Evolutionary conservation across 208 protist species (phyloP).

Genomic region (Leishmania aethiopica): DNA sequence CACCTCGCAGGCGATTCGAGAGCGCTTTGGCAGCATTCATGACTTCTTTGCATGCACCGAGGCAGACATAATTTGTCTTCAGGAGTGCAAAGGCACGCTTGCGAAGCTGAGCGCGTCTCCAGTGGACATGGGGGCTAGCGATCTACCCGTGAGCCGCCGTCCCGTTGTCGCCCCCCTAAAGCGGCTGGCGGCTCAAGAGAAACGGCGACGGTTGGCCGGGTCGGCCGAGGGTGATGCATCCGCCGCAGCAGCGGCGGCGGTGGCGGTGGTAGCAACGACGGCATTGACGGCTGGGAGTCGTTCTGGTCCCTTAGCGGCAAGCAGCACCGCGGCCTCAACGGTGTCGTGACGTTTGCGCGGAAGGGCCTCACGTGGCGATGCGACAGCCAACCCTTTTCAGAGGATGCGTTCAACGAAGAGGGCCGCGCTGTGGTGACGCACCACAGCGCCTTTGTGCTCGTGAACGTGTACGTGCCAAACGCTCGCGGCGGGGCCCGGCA

Average conservation of each 20-base stretch:
- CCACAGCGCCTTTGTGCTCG: constrained; percentile 73
- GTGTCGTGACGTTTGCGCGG: constrained; percentile 82
- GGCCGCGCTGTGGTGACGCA: constrained; percentile 81
- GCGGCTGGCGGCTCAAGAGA: constrained; percentile 7
- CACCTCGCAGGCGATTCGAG: constrained; percentile 61
- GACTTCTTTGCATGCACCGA: constrained; percentile 65
- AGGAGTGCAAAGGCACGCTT: constrained; percentile 83
- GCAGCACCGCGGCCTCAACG: constrained; percentile 83
- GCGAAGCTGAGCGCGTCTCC: constrained; percentile 56
- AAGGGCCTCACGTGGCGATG: constrained; percentile 69
- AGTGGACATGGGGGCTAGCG: constrained; percentile 68
- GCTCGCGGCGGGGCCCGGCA: constrained; percentile 56
- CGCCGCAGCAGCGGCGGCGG: neutral
- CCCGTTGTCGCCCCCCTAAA: constrained; percentile 16
- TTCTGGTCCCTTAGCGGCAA: constrained; percentile 81
- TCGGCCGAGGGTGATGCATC: neutral
- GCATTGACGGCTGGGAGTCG: constrained; percentile 80
- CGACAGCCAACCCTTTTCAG: constrained; percentile 64
- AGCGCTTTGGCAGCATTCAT: constrained; percentile 76
- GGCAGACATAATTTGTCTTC: constrained; percentile 84
- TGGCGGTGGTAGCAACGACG: constrained; percentile 19
- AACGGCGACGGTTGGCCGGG: neutral
- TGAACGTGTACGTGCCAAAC: constrained; percentile 93
- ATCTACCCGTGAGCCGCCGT: constrained; percentile 30
- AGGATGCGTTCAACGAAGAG: constrained; percentile 81